phyloP scores from a whole-genome alignment of 2,329 filamentous ascomycete genomes.

The Cryphonectria nitschkei region DNA sequence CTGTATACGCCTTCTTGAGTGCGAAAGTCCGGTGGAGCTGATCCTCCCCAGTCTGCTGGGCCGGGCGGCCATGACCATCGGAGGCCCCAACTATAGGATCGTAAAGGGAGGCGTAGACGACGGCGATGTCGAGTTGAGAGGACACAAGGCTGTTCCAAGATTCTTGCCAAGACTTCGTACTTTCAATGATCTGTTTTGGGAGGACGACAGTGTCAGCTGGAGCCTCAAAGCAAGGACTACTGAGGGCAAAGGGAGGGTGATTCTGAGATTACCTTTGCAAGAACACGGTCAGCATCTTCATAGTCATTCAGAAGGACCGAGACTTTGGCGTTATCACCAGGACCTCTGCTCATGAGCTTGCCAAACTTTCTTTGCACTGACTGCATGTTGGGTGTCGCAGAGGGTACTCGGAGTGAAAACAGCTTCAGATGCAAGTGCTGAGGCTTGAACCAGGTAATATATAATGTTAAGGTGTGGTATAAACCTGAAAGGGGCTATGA shows the following conservation, averaged over 20 bases:
- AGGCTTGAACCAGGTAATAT: not conserved
- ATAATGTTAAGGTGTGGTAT: not conserved
- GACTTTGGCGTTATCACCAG: constrained; percentile 77
- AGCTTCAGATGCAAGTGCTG: not conserved
- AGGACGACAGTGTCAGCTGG: not conserved
- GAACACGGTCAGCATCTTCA: constrained; percentile 75
- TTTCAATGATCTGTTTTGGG: constrained; percentile 68
- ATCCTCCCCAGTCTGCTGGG: constrained; percentile 62
- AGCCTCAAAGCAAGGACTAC: not conserved
- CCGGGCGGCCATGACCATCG: constrained; percentile 57
- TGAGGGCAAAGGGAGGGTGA: constrained; percentile 5
- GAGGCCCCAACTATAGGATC: constrained; percentile 73
- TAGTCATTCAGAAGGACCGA: constrained; percentile 77
- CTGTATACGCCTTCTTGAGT: constrained; percentile 69
- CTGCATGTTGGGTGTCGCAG: constrained; percentile 56
- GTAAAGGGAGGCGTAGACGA: constrained; percentile 74
- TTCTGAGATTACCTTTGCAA: constrained; percentile 62
- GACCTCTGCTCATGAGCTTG: constrained; percentile 67
- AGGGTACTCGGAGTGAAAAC: not conserved
- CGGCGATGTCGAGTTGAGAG: constrained; percentile 67
- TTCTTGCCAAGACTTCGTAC: constrained; percentile 76
- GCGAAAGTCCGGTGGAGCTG: constrained; percentile 67
- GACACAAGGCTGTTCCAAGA: constrained; percentile 75
- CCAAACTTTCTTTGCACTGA: constrained; percentile 76
- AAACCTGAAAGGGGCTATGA: constrained; percentile 4